A percentile compares a stretch with the other conserved stretches of the same genome.
Conservation (phyloP, 164 flowering plant species). For the Annona squamosa region DNA sequence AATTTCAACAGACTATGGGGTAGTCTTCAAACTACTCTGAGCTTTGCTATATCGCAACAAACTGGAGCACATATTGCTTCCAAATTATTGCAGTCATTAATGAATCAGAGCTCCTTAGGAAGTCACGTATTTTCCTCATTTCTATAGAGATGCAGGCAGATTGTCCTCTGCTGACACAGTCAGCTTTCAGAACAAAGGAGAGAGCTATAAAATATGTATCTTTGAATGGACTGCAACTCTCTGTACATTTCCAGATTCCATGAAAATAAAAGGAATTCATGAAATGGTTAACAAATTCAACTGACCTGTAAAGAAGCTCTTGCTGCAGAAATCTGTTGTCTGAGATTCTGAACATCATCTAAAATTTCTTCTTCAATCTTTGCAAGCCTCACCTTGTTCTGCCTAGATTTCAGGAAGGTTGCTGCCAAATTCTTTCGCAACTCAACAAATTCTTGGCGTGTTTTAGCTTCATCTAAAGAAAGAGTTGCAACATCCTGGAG, state of each 20-base stretch:
- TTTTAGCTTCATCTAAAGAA: constrained; percentile 47
- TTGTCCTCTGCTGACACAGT: neutral
- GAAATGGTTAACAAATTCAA: neutral
- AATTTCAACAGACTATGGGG: no score
- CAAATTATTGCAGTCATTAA: no score
- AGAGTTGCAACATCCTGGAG: constrained; percentile 43
- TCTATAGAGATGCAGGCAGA: neutral
- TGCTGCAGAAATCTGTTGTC: constrained; percentile 43
- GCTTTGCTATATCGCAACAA: no score
- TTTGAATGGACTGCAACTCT: neutral
- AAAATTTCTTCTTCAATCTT: constrained; percentile 53
- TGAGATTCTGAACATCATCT: constrained; percentile 43
- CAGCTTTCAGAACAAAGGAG: neutral
- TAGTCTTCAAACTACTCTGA: no score
- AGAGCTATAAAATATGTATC: neutral
- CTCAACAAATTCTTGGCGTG: constrained; percentile 35
- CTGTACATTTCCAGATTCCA: neutral
- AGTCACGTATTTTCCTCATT: neutral
- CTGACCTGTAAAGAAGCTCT: constrained; percentile 70
- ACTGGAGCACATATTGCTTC: no score
- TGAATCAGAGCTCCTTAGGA: neutral
- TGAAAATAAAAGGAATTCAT: neutral
- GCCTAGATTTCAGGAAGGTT: constrained; percentile 40
- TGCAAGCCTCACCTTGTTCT: constrained; percentile 51
- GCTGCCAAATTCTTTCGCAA: constrained; percentile 41